Evolutionary conservation across 768 basidiomycete species (phyloP).

Genomic region (Agaricus sinodeliciosus): DNA sequence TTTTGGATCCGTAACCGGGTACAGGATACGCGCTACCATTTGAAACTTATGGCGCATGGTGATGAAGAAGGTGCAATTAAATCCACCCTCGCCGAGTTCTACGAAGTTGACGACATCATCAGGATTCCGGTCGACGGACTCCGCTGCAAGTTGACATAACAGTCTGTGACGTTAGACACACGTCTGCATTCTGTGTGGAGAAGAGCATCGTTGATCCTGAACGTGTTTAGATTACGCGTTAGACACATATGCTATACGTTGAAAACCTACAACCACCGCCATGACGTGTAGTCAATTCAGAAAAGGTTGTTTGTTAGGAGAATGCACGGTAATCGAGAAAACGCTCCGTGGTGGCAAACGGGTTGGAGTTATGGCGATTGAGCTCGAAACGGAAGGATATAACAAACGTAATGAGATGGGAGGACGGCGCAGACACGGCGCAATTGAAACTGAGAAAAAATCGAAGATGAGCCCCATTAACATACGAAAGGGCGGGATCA

Average conservation of each 20-base stretch:
- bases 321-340: constrained; percentile 22
- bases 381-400: constrained; percentile 18
- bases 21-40: constrained; percentile 37
- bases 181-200: constrained; percentile 37
- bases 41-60: constrained; percentile 26
- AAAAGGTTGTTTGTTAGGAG: constrained; percentile 29
- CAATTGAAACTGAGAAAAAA: too few relatives aligned
- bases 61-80: constrained; percentile 34
- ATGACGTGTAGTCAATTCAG: constrained; percentile 35
- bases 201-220: constrained; percentile 36
- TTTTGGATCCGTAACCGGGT: constrained; percentile 28
- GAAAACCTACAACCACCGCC: constrained; percentile 36
- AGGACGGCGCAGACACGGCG: neutral
- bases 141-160: constrained; percentile 33
- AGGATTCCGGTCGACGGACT: constrained; percentile 30
- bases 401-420: constrained; percentile 15
- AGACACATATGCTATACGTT: constrained; percentile 21
- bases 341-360: constrained; percentile 23
- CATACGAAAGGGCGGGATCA: too few relatives aligned
- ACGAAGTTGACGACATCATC: constrained; percentile 26
- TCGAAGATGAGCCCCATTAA: too few relatives aligned
- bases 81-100: constrained; percentile 41
- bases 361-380: constrained; percentile 17
- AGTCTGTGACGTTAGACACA: constrained; percentile 33
- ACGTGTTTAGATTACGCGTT: constrained; percentile 18